Conservation (phyloP, 805 yeast species). For the Nakazawaea ernobii region DNA sequence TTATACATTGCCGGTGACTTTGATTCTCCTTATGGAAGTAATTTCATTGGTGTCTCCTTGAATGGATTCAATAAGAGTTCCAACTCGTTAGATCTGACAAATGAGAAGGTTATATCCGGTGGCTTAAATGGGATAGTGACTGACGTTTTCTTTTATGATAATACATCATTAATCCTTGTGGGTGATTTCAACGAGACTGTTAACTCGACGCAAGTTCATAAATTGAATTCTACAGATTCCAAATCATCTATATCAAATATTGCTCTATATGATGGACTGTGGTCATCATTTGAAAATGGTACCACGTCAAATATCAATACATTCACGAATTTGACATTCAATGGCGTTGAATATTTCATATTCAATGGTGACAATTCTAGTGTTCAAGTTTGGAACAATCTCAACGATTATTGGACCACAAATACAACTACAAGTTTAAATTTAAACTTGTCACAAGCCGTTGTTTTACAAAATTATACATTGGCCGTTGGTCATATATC, state of each 20-base stretch:
- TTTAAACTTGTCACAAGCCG: slow-evolving; percentile 26
- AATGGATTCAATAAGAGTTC: slow-evolving; percentile 16
- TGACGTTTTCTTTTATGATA: slow-evolving; percentile 22
- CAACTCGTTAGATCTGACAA: slow-evolving; percentile 8
- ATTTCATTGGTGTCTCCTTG: slow-evolving; percentile 29
- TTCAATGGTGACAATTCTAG: slow-evolving; percentile 25
- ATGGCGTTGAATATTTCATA: slow-evolving; percentile 34
- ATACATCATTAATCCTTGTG: slow-evolving; percentile 33
- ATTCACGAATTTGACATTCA: slow-evolving; percentile 29
- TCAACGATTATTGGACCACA: slow-evolving; percentile 31
- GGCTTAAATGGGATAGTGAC: slow-evolving; percentile 35
- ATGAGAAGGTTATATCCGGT: slow-evolving; percentile 21
- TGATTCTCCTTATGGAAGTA: slow-evolving; percentile 28
- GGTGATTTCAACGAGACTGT: slow-evolving; percentile 40
- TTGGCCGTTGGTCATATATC: slow-evolving; percentile 15
- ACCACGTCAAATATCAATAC: slow-evolving; percentile 13
- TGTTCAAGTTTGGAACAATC: slow-evolving; percentile 35
- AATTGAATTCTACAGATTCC: slow-evolving; percentile 17
- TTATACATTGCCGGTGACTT: slow-evolving; percentile 48
- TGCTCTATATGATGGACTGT: slow-evolving; percentile 33
- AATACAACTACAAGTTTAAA: slow-evolving; percentile 13
- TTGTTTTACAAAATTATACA: slow-evolving; percentile 11
- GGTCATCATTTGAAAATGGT: slow-evolving; percentile 37
- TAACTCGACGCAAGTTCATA: slow-evolving; percentile 17
- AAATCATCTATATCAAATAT: slow-evolving; percentile 29